Evolutionary conservation across 2,329 filamentous ascomycete genomes (phyloP), one percentile per base, ranked within the genome.

Genomic region (Arthrinium phaeospermum): DNA sequence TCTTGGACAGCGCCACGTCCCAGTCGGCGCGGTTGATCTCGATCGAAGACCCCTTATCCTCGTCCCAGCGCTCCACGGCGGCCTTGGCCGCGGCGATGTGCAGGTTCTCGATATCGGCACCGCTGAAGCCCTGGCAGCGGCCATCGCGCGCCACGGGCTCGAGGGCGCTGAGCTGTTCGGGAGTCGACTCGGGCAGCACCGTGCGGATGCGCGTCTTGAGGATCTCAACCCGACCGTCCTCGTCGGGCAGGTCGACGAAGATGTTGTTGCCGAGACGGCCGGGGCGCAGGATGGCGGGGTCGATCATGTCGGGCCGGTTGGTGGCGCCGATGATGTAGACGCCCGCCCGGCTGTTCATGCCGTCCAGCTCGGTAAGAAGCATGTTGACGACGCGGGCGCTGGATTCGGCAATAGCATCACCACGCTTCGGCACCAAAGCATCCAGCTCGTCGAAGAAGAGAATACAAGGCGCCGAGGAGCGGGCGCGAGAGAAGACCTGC

Each of bases 371-470:
- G 0, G 96, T 97, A 45, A 99, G 91, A 0, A 99, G 88, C 0
- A 96, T 97, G 81, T 98, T 98, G 76, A 99, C 96, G 3, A 99
- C 94, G 46, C 96, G 91, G 1, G 94, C 91, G 67, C 93, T 94
- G 7, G 94, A 93, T 80, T 98, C 96, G 2, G 92, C 94, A 2
- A 94, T 89, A 0, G 88, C 87, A 71, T 93, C 93, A 79, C 96
- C 94, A 71, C 96, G 91, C 70, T 91, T 91, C 0, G 96, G 95
- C 0, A 96, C 95, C 3, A 99, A 86, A 0, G 96, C 96, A 82
- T 99, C 96, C 70, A 99, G 89, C 83, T 99, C 96, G 81, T 99
- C 96, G 80, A 99, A 98, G 88, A 99, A 98, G 72, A 99, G 92
- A 71, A 99, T 94, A 80, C 96, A 98, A 0, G 96, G 96, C 0